Conservation (phyloP, 2,329 filamentous ascomycete species). For the Orbilia oligospora region DNA sequence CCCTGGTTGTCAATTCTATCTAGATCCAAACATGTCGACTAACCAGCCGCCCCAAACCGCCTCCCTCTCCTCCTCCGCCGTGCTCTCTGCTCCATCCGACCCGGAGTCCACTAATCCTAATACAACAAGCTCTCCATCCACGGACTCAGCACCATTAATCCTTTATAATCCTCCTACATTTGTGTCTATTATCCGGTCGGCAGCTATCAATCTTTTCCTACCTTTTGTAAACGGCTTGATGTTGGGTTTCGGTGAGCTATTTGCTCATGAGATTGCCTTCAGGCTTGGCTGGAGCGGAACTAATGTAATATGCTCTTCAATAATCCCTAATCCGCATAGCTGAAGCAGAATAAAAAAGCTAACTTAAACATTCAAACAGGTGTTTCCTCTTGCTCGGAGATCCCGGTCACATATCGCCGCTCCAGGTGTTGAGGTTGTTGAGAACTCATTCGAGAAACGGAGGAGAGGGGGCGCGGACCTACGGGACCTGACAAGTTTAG, state of each 20-base stretch:
- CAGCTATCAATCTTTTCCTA: constrained; percentile 93
- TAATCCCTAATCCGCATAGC: no score
- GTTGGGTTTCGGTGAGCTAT: constrained; percentile 96
- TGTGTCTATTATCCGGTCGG: constrained; percentile 86
- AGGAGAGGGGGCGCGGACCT: constrained; percentile 74
- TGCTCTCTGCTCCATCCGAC: constrained; percentile 43
- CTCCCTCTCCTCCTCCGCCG: constrained; percentile 60
- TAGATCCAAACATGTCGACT: constrained; percentile 53
- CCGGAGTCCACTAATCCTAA: constrained; percentile 40
- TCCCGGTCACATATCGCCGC: constrained; percentile 33
- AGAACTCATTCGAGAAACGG: constrained; percentile 54
- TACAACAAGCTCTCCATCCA: constrained; percentile 64
- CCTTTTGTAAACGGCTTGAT: constrained; percentile 98
- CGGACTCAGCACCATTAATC: constrained; percentile 78
- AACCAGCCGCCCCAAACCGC: constrained; percentile 43
- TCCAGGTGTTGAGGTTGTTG: constrained; percentile 55
- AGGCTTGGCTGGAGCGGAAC: constrained; percentile 93
- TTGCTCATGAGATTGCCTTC: constrained; percentile 96
- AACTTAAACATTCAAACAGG: neutral
- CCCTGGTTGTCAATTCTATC: neutral
- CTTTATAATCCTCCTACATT: constrained; percentile 90
- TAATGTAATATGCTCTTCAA: constrained; percentile 75
- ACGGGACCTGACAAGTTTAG: constrained; percentile 62
- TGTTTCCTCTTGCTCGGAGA: constrained; percentile 71
- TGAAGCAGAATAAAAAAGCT: neutral